Base-by-base conservation (phyloP, 176 grass and related monocot genomes). In the Hsuehochloa calcarea region DNA sequence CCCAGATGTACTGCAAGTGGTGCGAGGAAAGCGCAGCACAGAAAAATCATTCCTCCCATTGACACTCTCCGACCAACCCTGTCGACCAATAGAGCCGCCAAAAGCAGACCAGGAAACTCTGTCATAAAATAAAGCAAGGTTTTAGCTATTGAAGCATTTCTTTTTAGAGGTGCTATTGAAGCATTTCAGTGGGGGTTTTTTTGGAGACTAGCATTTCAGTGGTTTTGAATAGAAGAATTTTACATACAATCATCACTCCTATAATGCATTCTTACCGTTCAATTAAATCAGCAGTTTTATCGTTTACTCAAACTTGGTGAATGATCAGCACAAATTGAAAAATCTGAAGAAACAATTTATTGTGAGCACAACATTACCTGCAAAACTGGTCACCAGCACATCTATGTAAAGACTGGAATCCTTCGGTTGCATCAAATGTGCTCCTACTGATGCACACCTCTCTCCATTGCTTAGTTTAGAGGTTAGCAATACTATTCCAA, bases 71-170 rank as follows among this genome's bases (percentile, higher is more conserved):
- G 89, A 63, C 94, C 94, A 79, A 94, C 51, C 61, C 78, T 92
- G 39, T 97, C 94, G 4, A 97, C 80, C 37, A 90, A 25, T 76
- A 89, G 72, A 88, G 80, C 91, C 40, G 89, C 83, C 59, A 92
- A 75, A 84, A 97, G 41, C 34, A 92, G 37, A 10, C 94, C 94
- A 4, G 94, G 94, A 61, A 94, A 65, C 80, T 97, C 94, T 97
- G 74, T 14, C 37, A 78, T 68, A 31, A 65, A 76, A 54, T 77
- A 86, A 54, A 20, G 43, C 46, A 78, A 80, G 12, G n/a, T 43
- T 45, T 73, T 64, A 63, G 26, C 49, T 26, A 37, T 22, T 50
- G 59, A 46, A 71, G 44, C 4, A 16, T 47, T 52, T 26, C 8
- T 34, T 34, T 34, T 34, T 34, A 34, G 31, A 34, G 31, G 31